Evolutionary conservation across 495 filamentous ascomycete genomes (phyloP).

Genomic region (Sporormia fimetaria): DNA sequence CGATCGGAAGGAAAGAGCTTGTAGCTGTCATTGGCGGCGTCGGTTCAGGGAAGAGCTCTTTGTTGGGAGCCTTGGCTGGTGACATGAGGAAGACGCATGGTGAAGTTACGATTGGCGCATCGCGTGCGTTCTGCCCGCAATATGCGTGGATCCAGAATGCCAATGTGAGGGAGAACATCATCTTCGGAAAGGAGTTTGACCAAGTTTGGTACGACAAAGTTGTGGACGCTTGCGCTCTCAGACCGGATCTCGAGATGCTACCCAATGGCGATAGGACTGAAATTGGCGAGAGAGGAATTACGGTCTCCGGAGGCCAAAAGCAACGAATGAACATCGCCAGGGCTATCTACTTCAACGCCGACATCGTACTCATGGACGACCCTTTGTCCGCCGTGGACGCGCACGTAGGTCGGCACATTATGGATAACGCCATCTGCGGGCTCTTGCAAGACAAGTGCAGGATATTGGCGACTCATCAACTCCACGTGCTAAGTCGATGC

Average conservation of each 20-base stretch:
- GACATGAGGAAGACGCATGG: slow-evolving; percentile 84
- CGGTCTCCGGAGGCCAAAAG: slow-evolving; percentile 74
- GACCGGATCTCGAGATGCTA: slow-evolving; percentile 64
- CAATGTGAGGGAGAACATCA: slow-evolving; percentile 73
- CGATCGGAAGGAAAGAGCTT: slow-evolving; percentile 69
- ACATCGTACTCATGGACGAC: slow-evolving; percentile 44
- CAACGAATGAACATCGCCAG: slow-evolving; percentile 57
- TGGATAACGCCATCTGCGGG: slow-evolving; percentile 88
- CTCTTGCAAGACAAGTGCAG: slow-evolving; percentile 79
- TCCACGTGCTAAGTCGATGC: slow-evolving; percentile 82
- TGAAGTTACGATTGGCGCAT: slow-evolving; percentile 59
- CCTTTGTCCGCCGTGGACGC: slow-evolving; percentile 44
- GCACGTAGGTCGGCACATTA: slow-evolving; percentile 72
- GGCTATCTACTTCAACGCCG: slow-evolving; percentile 44
- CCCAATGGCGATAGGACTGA: slow-evolving; percentile 61
- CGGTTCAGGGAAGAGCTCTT: slow-evolving; percentile 82
- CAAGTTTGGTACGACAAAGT: slow-evolving; percentile 50
- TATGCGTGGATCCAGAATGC: slow-evolving; percentile 97
- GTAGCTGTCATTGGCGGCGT: slow-evolving; percentile 86
- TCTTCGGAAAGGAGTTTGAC: slow-evolving; percentile 75
- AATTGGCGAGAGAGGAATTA: slow-evolving; percentile 72
- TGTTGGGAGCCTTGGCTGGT: slow-evolving; percentile 80
- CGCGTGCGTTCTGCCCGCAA: slow-evolving; percentile 82
- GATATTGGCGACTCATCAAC: slow-evolving; percentile 86
- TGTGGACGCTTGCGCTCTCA: slow-evolving; percentile 56